Conservation (phyloP, 2,329 filamentous ascomycete species). For the Fusarium sp. region DNA sequence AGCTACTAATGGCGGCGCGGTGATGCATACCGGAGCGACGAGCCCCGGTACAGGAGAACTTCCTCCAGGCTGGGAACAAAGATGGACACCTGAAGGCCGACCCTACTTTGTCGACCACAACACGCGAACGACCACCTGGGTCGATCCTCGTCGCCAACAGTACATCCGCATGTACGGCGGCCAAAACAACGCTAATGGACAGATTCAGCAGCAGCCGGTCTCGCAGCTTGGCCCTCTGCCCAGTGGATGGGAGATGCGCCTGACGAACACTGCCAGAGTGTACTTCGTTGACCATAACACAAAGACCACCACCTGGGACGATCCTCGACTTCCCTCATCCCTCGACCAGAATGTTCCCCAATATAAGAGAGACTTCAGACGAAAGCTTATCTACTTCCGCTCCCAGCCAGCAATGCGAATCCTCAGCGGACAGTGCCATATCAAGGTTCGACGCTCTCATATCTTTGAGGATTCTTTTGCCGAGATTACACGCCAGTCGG, state of each 20-base stretch:
- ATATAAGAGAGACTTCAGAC: constrained; percentile 98
- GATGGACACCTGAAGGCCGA: constrained; percentile 93
- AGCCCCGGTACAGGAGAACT: constrained; percentile 95
- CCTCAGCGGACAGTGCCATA: constrained; percentile 94
- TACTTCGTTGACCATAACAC: constrained; percentile 99
- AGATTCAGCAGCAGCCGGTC: constrained; percentile 96
- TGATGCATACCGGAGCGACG: constrained; percentile 94
- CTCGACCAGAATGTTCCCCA: constrained; percentile 98
- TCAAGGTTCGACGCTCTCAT: constrained; percentile 95
- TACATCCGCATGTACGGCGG: constrained; percentile 98
- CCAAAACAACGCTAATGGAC: constrained; percentile 85
- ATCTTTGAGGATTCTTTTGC: constrained; percentile 99
- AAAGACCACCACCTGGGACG: constrained; percentile 99
- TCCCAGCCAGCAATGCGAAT: constrained; percentile 97
- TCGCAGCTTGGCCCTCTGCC: constrained; percentile 95
- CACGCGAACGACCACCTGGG: constrained; percentile 97
- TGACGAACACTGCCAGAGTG: constrained; percentile 96
- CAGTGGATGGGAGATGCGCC: constrained; percentile 99
- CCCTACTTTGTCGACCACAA: constrained; percentile 99
- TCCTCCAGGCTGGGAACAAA: constrained; percentile 95
- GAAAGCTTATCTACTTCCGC: constrained; percentile 99
- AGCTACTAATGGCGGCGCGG: constrained; percentile 71
- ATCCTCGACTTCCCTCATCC: constrained; percentile 93
- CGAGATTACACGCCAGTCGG: constrained; percentile 96
- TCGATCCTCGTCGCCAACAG: constrained; percentile 95